A percentile compares a stretch with the other conserved stretches of the same genome.
Conservation (phyloP, 371 early-diverging fungal species). For the Mucor mucedo region DNA sequence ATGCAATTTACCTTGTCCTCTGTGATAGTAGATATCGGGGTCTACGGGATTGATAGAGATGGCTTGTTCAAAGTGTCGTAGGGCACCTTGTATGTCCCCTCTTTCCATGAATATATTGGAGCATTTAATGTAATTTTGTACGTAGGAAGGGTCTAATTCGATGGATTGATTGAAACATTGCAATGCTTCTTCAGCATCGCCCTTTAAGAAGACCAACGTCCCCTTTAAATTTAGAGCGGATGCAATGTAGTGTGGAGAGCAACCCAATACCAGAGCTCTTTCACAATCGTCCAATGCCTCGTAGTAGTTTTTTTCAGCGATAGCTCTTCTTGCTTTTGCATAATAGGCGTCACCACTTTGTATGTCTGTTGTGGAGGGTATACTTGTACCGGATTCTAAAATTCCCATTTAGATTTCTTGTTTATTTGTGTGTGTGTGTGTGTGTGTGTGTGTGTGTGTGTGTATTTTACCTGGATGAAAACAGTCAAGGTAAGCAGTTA, state of each 20-base stretch:
- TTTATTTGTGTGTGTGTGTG: too few species aligned
- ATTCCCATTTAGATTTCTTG: too few species aligned
- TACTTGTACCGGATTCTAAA: conserved; percentile 18
- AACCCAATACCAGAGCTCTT: conserved; percentile 62
- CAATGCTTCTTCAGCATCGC: conserved; percentile 75
- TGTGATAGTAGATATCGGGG: conserved; percentile 82
- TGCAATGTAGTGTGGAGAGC: conserved; percentile 38
- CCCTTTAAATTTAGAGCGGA: conserved; percentile 81
- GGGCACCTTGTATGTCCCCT: conserved; percentile 63
- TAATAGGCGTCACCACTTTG: conserved; percentile 49
- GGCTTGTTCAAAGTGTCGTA: conserved; percentile 71
- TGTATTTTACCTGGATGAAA: conserved; percentile 63
- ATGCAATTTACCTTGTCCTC: conserved; percentile 33
- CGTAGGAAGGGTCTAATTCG: conserved; percentile 72
- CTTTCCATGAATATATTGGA: conserved; percentile 87
- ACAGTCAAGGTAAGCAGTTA: conserved; percentile 84
- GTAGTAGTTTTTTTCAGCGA: conserved; percentile 63
- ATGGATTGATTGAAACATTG: conserved; percentile 78
- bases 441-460: too few species aligned
- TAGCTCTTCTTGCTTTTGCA: conserved; percentile 50
- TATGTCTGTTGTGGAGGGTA: conserved; percentile 27
- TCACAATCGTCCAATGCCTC: conserved; percentile 66
- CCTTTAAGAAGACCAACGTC: conserved; percentile 84
- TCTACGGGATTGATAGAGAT: conserved; percentile 61
- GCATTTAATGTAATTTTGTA: conserved; percentile 84